These are phyloP conservation scores for Annulohypoxylon truncatum DNA, from an alignment of 2,329 filamentous ascomycete genomes.

Conservation along the genomic window DNA sequence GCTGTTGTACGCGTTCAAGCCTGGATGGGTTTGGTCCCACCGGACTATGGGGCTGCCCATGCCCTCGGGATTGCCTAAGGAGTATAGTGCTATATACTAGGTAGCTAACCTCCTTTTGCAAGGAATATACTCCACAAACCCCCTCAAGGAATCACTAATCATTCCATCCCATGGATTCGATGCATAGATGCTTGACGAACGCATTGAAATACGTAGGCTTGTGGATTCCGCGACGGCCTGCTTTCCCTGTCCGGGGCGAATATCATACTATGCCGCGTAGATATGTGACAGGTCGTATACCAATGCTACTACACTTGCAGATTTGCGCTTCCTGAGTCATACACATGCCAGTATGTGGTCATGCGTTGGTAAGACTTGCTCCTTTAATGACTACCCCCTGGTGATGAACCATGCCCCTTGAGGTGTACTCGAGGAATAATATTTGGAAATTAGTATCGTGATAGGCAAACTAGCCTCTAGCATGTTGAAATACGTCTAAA, in stretches of 20 bases:
- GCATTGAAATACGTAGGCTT: background rate
- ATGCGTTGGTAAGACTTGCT: background rate
- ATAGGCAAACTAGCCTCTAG: background rate
- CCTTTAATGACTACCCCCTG: background rate
- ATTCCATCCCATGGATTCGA: constrained; percentile 5
- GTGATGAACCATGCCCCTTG: background rate
- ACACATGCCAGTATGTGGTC: constrained; percentile 5
- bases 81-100: background rate
- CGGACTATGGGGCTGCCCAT: constrained; percentile 7
- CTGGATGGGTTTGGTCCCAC: background rate
- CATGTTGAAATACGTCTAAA: background rate
- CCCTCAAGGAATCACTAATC: constrained; percentile 22
- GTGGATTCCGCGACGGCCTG: constrained; percentile 6
- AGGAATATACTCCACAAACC: constrained; percentile 14
- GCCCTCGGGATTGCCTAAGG: background rate
- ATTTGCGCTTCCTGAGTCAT: constrained; percentile 8
- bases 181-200: background rate
- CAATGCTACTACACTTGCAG: constrained; percentile 23
- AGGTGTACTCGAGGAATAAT: background rate
- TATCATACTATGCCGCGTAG: constrained; percentile 23
- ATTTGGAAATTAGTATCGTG: background rate
- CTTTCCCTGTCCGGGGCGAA: constrained; percentile 1
- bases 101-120: background rate
- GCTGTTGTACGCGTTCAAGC: constrained; percentile 3
- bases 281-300: constrained; percentile 34